Evolutionary conservation across 176 grass and related monocot species (phyloP).

Genomic region (Sorghum bicolor): Sorghum_bicolor_NCBIv3 NC_012876.2:8501501-8502000

Average conservation of each 20-base stretch:
- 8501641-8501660: not conserved
- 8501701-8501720: not conserved
- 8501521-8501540: not conserved
- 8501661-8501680: not conserved
- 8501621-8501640: not conserved
- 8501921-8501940: not conserved
- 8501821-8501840: conserved; percentile 81
- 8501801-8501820: conserved; percentile 65
- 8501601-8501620: not conserved
- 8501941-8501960: not conserved
- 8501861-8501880: conserved; percentile 36
- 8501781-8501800: conserved; percentile 69
- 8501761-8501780: conserved; percentile 83
- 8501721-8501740: not conserved
- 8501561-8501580: not conserved
- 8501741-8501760: conserved; percentile 63
- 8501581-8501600: not conserved
- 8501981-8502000: not conserved
- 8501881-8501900: not conserved
- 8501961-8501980: conserved; percentile 3
- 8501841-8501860: conserved; percentile 60
- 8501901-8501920: not conserved
- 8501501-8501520: not conserved
- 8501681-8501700: not conserved
- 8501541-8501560: not conserved